Percentiles rank a stretch among this genome's conserved stretches.
phyloP scores from a whole-genome alignment of 148 eudicot species.

The Hydrangea macrophylla region DNA sequence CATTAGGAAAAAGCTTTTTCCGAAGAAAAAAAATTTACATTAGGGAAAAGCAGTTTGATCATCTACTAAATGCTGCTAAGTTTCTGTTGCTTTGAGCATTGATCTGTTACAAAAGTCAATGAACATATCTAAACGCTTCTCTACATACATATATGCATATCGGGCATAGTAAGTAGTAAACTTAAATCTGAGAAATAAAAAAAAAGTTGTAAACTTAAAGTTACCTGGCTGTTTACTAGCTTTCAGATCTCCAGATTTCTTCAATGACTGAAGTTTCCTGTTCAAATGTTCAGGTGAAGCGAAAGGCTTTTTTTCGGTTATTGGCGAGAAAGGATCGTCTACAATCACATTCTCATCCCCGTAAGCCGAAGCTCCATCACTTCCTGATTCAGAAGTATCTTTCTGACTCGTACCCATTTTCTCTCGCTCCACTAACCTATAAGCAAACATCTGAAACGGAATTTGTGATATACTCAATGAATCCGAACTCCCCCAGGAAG shows the following conservation, averaged over 20 bases:
- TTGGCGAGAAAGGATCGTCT: constrained; percentile 40
- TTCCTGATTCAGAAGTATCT: constrained; percentile 66
- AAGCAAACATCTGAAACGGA: constrained; percentile 75
- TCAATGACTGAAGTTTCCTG: constrained; percentile 35
- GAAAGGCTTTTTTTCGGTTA: constrained; percentile 28
- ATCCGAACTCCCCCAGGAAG: constrained; percentile 32
- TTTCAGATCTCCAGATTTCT: constrained; percentile 28
- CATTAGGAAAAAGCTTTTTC: not conserved
- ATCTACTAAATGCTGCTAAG: not conserved
- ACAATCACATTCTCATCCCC: constrained; percentile 43
- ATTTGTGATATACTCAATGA: constrained; percentile 47
- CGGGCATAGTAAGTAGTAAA: too few relatives aligned
- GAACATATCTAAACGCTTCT: not conserved
- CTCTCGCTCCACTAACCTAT: constrained; percentile 57
- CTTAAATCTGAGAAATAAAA: too few relatives aligned
- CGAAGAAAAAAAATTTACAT: too few relatives aligned
- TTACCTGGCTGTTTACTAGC: constrained; percentile 43
- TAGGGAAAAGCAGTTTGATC: not conserved
- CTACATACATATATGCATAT: too few relatives aligned
- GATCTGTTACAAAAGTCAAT: not conserved
- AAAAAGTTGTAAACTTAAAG: not conserved
- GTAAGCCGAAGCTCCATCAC: constrained; percentile 60
- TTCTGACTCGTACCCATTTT: constrained; percentile 26
- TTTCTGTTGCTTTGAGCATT: not conserved
- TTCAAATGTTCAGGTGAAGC: constrained; percentile 28